These are phyloP conservation scores for Quercus aquifolioides DNA, from an alignment of 306 rosid genomes.

Conservation along the genomic window DNA sequence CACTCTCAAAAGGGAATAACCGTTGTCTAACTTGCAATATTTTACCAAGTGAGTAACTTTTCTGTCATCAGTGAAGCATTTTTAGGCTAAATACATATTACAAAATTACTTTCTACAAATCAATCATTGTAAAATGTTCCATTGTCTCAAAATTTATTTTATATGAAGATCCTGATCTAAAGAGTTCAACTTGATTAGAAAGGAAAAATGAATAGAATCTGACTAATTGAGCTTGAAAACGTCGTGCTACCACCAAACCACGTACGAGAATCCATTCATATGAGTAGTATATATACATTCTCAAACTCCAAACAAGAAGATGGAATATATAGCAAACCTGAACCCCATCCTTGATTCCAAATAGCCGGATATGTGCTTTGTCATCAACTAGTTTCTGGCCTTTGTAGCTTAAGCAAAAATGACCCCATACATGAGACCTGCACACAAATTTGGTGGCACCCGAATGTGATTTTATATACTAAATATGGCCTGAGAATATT, in stretches of 20 bases:
- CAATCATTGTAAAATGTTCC: neutral
- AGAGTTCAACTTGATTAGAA: no score
- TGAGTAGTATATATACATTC: no score
- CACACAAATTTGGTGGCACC: neutral
- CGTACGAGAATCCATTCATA: no score
- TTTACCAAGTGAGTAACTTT: neutral
- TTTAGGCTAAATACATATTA: no score
- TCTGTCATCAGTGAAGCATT: neutral
- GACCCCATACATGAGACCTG: constrained; percentile 56
- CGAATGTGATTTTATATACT: no score
- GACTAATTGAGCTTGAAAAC: no score
- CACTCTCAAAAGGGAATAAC: neutral
- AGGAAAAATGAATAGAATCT: no score
- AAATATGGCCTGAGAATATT: no score
- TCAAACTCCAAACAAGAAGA: no score
- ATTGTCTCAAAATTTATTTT: neutral
- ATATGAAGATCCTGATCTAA: neutral
- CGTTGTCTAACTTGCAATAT: neutral
- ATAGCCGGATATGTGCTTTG: constrained; percentile 26
- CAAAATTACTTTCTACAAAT: neutral
- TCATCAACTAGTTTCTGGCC: constrained; percentile 36
- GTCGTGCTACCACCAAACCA: no score
- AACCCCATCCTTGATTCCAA: constrained; percentile 48
- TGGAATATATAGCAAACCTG: constrained; percentile 25
- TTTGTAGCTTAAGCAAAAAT: constrained; percentile 46